A percentile compares a stretch with the other conserved stretches of the same genome.
Conservation (phyloP, 2,329 filamentous ascomycete species). For the Scytalidium lignicola region DNA sequence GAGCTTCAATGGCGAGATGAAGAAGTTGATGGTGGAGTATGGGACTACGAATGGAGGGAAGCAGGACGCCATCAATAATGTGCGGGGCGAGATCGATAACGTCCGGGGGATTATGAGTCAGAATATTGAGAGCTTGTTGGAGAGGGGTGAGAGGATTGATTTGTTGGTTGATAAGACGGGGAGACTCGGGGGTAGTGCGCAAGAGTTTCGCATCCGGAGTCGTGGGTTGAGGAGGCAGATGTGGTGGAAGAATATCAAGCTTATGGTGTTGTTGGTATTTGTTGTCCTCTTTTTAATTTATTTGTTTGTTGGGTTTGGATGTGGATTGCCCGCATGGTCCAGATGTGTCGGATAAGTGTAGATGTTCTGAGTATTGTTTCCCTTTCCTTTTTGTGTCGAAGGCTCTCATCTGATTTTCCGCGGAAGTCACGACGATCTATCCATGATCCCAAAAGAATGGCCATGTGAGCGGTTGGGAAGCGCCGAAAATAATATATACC, state of each 20-base stretch:
- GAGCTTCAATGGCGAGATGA: constrained; percentile 76
- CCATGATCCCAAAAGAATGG: too few species aligned
- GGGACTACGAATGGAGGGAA: constrained; percentile 71
- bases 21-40: constrained; percentile 74
- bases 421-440: too few species aligned
- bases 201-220: constrained; percentile 85
- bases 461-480: too few species aligned
- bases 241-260: constrained; percentile 99
- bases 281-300: constrained; percentile 70
- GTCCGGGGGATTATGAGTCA: constrained; percentile 91
- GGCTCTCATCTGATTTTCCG: too few species aligned
- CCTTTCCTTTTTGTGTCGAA: too few species aligned
- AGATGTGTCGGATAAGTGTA: constrained; percentile 21
- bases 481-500: too few species aligned
- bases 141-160: constrained; percentile 90
- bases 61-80: constrained; percentile 77
- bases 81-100: constrained; percentile 85
- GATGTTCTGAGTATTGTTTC: too few species aligned
- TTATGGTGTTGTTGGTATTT: constrained; percentile 75
- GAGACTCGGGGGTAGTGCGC: constrained; percentile 76
- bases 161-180: constrained; percentile 96
- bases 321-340: constrained; percentile 55
- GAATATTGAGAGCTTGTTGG: constrained; percentile 85
- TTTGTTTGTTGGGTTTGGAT: constrained; percentile 67
- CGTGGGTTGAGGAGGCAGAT: constrained; percentile 83